Base-by-base conservation (phyloP, 2,329 filamentous ascomycete genomes). In the Alternaria sp. region DNA sequence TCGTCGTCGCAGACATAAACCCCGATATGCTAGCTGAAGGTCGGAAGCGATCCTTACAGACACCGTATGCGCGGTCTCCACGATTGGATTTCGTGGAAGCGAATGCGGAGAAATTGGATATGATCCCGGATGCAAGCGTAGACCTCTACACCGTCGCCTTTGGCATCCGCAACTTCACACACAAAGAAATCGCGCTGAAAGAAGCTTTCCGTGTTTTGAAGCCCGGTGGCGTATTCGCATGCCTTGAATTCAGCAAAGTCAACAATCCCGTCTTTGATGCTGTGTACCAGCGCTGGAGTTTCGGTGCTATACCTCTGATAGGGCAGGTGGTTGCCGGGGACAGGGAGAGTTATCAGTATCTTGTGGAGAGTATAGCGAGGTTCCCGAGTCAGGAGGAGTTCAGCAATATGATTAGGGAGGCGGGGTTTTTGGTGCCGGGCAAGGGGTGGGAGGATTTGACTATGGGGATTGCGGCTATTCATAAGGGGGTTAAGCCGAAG, bases 111-210 rank as follows among this genome's bases (percentile, higher is more conserved):
- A 83, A 88, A 54, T 87, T 98, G 28, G 82, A 80, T 56, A 86
- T 68, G 74, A 87, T 97, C 59, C 85, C 90, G 3, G 85, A 88
- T 72, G 85, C 86, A 75, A 91, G 87, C n/a, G 86, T 98, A 59
- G 96, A 99, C 79, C 86, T 99, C 6, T 99, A 99, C 83, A 99
- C 96, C 0, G 96, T 99, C 4, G 93, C 95, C 0, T 99, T 99
- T 76, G 96, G 96, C 30, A 98, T 99, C 78, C 88, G 96, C 55
- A 99, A 99, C 82, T 99, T 99, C 82, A 96, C 93, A 59, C 90
- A 97, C 82, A 97, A 97, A 77, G 90, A 92, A 51, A 87, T 87
- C 0, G 96, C 95, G 0, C 83, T 99, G 61, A 83, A 86, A 36
- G 94, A 98, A 78, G 96, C 96, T 0, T 90, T 90, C 81, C 89